phyloP scores from a whole-genome alignment of 805 yeast species.

The Scheffersomyces coipomensis region DNA sequence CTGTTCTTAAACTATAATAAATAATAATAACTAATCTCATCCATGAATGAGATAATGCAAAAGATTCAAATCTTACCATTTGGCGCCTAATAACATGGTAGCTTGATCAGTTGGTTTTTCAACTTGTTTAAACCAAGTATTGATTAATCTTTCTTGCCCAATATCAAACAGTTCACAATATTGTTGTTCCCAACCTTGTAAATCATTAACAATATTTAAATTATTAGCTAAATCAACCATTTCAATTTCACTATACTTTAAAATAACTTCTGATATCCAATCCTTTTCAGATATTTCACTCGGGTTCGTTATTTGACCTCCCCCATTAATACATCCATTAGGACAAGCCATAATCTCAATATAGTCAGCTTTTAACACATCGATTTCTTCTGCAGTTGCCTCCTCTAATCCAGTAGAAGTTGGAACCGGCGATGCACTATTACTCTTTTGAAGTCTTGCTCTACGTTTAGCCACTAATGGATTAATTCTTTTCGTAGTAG shows the following conservation, averaged over 20 bases:
- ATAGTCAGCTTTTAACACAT: conserved; percentile 69
- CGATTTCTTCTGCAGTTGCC: conserved; percentile 37
- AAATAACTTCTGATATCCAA: conserved; percentile 41
- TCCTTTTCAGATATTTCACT: conserved; percentile 34
- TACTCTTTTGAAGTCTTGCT: conserved; percentile 30
- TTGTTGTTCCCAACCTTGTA: conserved; percentile 30
- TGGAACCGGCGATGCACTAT: conserved; percentile 6
- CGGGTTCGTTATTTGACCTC: conserved; percentile 75
- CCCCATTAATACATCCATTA: conserved; percentile 95
- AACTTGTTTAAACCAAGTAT: conserved; percentile 49
- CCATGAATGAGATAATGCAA: too few species aligned
- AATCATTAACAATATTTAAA: conserved; percentile 10
- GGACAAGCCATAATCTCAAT: conserved; percentile 99
- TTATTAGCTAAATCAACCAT: conserved; percentile 7
- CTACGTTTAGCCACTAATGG: conserved; percentile 46
- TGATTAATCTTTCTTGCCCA: conserved; percentile 34
- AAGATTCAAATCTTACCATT: conserved; percentile 45
- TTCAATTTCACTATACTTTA: conserved; percentile 34
- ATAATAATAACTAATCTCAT: too few species aligned
- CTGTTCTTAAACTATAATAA: too few species aligned
- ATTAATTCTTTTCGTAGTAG: conserved; percentile 18
- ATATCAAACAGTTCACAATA: conserved; percentile 31
- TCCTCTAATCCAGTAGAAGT: not conserved
- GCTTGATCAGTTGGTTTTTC: conserved; percentile 51
- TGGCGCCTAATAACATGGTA: conserved; percentile 50